Evolutionary conservation across 139 green algal species (phyloP), one percentile per base, ranked within the genome.

Genomic region (Chlorella sp.): DNA sequence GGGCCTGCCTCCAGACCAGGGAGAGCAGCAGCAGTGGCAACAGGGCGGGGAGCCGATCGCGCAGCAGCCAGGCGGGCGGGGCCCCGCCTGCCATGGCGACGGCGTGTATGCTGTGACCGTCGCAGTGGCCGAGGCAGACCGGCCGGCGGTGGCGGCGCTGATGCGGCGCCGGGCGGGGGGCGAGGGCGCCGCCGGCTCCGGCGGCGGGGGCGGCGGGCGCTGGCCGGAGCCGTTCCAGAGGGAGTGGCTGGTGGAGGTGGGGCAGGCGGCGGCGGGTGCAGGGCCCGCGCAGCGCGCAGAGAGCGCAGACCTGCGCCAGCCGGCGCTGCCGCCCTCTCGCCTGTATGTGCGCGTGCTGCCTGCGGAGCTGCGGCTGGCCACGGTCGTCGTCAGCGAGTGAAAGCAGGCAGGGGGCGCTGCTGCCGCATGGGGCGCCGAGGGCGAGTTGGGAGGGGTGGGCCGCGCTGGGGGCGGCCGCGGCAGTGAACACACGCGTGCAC

Each of bases 171-270:
- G 35, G 21, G 27, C 42, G 43, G 48, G 8, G 4, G 50, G 27
- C 9, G 64, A 74, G 48, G 45, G 46, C 31, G 43, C 31, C 8
- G 46, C 31, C 12, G 31, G 66, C 66, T 46, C 38, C n/a, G 67
- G 53, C 25, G 12, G 35, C 36, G n/a, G 31, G 7, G 29, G n/a
- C 12, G 56, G 21, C 17, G n/a, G n/a, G 7, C 25, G 17, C 29
- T 81, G 75, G 68, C 68, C 38, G 1, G 12, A 36, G 3, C 66
- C 59, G 2, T 75, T 81, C 48, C 66, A 63, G 64, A 38, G 45
- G 40, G 66, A 74, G 51, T 76, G 75, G 75, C 50, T 81, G 59
- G 45, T 71, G 17, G 36, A 80, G 66, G 41, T 80, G 53, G 40
- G 27, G 50, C 14, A 14, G 35, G 31, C n/a, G n/a, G 21, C 14